A percentile compares a stretch with the other conserved stretches of the same genome.
phyloP scores from a whole-genome alignment of 1,139 yeast genomes.

The Candida frijolesensis region DNA sequence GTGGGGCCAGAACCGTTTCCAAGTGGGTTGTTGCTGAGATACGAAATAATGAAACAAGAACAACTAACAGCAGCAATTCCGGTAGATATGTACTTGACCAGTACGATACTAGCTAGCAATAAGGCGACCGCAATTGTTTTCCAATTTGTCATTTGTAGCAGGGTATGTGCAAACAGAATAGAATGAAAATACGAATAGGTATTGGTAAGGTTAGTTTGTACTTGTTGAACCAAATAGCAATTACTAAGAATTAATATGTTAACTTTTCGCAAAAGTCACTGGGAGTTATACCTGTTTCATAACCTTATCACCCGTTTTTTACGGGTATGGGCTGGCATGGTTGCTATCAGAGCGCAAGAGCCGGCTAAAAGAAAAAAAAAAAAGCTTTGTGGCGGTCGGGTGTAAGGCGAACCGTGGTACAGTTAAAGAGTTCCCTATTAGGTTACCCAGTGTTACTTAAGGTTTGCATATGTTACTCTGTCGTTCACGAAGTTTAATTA shows the following conservation, averaged over 20 bases:
- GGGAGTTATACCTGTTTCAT: not conserved
- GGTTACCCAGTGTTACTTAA: no score
- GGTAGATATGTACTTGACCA: conserved; percentile 1
- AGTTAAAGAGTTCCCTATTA: no score
- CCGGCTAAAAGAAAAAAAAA: no score
- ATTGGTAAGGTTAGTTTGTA: not conserved
- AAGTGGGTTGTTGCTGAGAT: not conserved
- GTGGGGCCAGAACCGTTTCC: conserved; percentile 1
- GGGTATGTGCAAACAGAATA: not conserved
- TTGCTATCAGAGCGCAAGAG: no score
- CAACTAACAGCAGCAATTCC: conserved; percentile 3
- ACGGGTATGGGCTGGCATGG: not conserved
- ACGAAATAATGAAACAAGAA: not conserved
- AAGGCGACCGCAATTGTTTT: not conserved
- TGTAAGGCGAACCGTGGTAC: no score
- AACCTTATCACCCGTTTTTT: not conserved
- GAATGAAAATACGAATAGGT: not conserved
- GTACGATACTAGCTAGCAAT: not conserved
- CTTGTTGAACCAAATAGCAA: not conserved
- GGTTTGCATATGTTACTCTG: no score
- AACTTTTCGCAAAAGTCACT: not conserved
- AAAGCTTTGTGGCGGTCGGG: no score
- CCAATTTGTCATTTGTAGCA: not conserved
- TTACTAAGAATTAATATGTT: not conserved
- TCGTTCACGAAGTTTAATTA: no score